Percentiles rank a stretch among this genome's conserved stretches.
Conservation (phyloP, 495 filamentous ascomycete species). For the Annulohypoxylon maeteangense region DNA sequence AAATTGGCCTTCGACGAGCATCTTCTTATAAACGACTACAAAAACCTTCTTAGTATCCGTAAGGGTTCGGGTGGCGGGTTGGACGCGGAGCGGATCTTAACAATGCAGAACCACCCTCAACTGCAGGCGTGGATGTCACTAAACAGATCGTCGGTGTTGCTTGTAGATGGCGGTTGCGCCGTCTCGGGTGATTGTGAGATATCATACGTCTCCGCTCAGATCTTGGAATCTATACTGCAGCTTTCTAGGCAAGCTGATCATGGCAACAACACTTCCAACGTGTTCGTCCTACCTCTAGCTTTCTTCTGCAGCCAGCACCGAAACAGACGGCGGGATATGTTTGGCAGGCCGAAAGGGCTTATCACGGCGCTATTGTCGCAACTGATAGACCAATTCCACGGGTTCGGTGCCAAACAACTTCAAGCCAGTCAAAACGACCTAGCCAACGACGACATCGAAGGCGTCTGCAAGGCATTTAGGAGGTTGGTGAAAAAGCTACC, state of each 20-base stretch:
- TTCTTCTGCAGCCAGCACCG: conserved; percentile 17
- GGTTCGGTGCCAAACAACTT: conserved; percentile 3
- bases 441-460: neutral
- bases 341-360: conserved; percentile 2
- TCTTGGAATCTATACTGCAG: neutral
- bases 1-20: neutral
- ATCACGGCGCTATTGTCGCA: neutral
- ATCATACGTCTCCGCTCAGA: conserved; percentile 10
- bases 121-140: conserved; percentile 15
- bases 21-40: neutral
- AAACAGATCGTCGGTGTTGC: conserved; percentile 7
- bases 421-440: conserved; percentile 4
- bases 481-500: conserved; percentile 2
- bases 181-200: neutral
- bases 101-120: neutral
- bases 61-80: neutral
- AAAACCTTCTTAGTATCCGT: neutral
- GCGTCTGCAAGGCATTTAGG: conserved; percentile 4
- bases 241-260: neutral
- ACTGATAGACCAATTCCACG: conserved; percentile 1
- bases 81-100: neutral
- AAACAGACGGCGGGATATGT: conserved; percentile 1
- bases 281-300: conserved; percentile 1
- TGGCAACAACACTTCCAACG: neutral
- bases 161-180: conserved; percentile 4